Conservation (phyloP, 495 filamentous ascomycete genomes). For the Bacidia rubella region DNA sequence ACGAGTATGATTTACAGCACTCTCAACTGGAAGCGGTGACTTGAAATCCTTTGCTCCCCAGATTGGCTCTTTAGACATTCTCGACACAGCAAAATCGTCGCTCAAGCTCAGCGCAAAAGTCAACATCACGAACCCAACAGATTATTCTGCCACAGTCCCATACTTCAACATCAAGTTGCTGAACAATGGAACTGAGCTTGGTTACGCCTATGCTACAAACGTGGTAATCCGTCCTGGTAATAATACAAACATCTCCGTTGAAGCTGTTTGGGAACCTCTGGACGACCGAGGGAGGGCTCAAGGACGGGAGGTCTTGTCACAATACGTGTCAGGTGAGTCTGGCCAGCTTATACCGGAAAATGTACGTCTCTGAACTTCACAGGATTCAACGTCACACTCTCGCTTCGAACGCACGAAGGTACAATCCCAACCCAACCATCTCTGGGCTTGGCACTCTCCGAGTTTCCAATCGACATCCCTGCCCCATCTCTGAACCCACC, state of each 20-base stretch:
- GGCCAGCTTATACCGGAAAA: neutral
- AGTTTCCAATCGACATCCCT: constrained; percentile 50
- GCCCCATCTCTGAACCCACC: constrained; percentile 51
- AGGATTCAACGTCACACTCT: constrained; percentile 68
- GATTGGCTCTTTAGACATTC: constrained; percentile 50
- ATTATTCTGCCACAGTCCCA: constrained; percentile 67
- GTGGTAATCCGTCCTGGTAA: constrained; percentile 48
- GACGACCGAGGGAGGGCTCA: constrained; percentile 44
- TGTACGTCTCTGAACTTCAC: neutral
- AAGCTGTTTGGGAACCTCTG: constrained; percentile 59
- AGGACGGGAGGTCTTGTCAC: constrained; percentile 61
- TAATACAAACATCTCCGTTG: constrained; percentile 57
- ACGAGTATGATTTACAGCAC: constrained; percentile 27
- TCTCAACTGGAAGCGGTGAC: constrained; percentile 25
- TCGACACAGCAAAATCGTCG: constrained; percentile 52
- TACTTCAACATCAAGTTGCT: constrained; percentile 62
- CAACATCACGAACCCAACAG: constrained; percentile 81
- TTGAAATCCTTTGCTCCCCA: constrained; percentile 43
- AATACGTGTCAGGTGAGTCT: constrained; percentile 66
- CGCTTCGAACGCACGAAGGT: constrained; percentile 49
- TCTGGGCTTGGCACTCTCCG: constrained; percentile 58
- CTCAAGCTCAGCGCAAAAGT: constrained; percentile 53
- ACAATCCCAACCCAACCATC: constrained; percentile 62
- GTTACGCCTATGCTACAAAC: constrained; percentile 52
- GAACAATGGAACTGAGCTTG: constrained; percentile 59